Conservation (phyloP, 1,284 basidiomycete genomes). For the Cryptococcus wingfieldii region DNA sequence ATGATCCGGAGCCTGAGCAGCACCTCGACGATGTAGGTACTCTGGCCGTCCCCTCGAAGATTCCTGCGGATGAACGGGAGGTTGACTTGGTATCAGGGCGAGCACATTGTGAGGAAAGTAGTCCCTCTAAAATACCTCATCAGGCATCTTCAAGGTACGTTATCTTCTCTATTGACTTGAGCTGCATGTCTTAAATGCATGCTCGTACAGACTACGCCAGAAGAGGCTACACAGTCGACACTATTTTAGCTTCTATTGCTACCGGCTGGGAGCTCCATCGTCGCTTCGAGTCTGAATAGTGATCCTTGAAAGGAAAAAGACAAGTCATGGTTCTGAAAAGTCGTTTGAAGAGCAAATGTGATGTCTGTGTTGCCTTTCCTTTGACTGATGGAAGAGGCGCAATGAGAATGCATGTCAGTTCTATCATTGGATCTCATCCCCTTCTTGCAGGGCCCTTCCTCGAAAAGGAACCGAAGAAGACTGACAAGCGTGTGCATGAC, state of each 20-base stretch:
- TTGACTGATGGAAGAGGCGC: too few relatives aligned
- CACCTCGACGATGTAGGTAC: conserved; percentile 39
- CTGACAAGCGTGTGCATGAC: too few relatives aligned
- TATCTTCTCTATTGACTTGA: not conserved
- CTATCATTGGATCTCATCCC: too few relatives aligned
- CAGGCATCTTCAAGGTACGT: conserved; percentile 61
- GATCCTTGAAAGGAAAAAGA: too few relatives aligned
- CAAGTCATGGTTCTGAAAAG: too few relatives aligned
- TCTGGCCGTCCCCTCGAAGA: not conserved
- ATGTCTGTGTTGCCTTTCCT: too few relatives aligned
- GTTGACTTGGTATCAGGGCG: conserved; percentile 54
- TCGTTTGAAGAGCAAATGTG: too few relatives aligned
- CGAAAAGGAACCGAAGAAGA: too few relatives aligned
- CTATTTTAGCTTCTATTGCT: conserved; percentile 67
- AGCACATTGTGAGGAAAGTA: conserved; percentile 70
- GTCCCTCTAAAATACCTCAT: conserved; percentile 65
- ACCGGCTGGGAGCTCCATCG: conserved; percentile 61
- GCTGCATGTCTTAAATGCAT: not conserved
- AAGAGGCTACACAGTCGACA: conserved; percentile 73
- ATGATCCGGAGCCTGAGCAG: conserved; percentile 43
- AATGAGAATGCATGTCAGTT: too few relatives aligned
- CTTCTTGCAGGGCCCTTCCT: too few relatives aligned
- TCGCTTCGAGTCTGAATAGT: conserved; percentile 5
- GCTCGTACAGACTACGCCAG: conserved; percentile 58
- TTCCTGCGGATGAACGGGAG: not conserved